These are phyloP conservation scores for Trichoderma guizhouense DNA, from an alignment of 2,329 filamentous ascomycete genomes.

Conservation along the genomic window DNA sequence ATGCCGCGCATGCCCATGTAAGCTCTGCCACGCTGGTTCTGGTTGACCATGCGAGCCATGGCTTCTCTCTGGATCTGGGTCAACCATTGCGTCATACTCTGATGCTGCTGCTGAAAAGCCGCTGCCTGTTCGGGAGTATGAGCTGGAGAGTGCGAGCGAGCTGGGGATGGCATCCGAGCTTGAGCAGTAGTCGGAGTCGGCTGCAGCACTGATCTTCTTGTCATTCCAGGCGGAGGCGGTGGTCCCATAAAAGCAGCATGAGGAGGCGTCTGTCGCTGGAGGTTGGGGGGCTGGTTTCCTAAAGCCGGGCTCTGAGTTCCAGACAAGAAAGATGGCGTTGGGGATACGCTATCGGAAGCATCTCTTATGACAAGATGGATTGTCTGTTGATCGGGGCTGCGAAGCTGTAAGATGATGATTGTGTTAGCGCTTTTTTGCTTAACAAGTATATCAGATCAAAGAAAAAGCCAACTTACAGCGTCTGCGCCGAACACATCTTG, in stretches of 20 bases:
- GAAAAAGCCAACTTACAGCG: constrained; percentile 39
- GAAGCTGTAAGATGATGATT: constrained; percentile 34
- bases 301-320: constrained; percentile 29
- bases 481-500: constrained; percentile 55
- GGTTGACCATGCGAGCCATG: constrained; percentile 39
- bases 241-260: constrained; percentile 22
- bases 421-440: constrained; percentile 18
- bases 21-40: constrained; percentile 42
- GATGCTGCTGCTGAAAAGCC: constrained; percentile 39
- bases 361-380: constrained; percentile 53
- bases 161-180: constrained; percentile 33
- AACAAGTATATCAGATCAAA: not conserved
- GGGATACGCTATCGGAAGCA: constrained; percentile 28
- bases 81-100: constrained; percentile 44
- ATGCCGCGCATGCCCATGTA: constrained; percentile 41
- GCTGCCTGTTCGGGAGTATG: constrained; percentile 30
- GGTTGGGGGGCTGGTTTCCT: constrained; percentile 24
- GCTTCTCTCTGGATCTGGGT: constrained; percentile 47
- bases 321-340: constrained; percentile 26
- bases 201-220: constrained; percentile 30
- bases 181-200: constrained; percentile 28
- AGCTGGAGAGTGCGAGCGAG: constrained; percentile 17
- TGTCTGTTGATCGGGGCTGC: constrained; percentile 45
- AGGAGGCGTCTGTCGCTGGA: constrained; percentile 20
- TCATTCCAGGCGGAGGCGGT: constrained; percentile 29